Evolutionary conservation across 441 rosid genomes (phyloP), one percentile per base, ranked within the genome.

Genomic region (Kokia cookei): DNA sequence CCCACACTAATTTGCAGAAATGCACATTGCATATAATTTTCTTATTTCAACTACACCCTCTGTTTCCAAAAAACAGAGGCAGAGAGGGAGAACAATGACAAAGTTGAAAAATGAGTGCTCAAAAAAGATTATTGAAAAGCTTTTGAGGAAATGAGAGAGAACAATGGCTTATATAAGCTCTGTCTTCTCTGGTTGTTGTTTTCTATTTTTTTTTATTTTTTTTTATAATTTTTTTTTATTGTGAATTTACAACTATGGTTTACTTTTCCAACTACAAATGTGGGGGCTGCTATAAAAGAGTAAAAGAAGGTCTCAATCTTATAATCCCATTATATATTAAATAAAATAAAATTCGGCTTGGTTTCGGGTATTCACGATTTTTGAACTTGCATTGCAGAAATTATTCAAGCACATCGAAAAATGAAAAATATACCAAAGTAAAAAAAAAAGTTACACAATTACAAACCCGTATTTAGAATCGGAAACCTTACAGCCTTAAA

Each of bases 121-220:
- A 58, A 26, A 24, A 60, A 1, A 45, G 69, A 58, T 51, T 71
- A 65, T 9, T 7, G 65, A 53, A 74, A 50, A 51, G n/a, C 63
- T 51, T 37, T 17, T 27, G 35, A 66, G 68, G 32, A 55, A 78
- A 61, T 61, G 64, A 37, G 70, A 62, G 74, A 82, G 79, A 73
- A 60, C 61, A 60, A 83, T 79, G 80, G 51, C 76, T 78, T 85
- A 78, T 85, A 87, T 89, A 87, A 74, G 67, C 77, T 62, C 76
- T 45, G 11, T 64, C 10, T 14, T 50, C 26, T 59, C 42, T 69
- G 54, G 9, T 24, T 45, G 27, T 77, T 15, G 40, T 6, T 4
- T 17, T 19, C 7, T 35, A 1, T 72, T 48, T 29, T 22, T 66
- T 37, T 60, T 35, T 17, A 47, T 3, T 63, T 14, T 6, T 15